Percentiles rank a stretch among this genome's conserved stretches.
Conservation (phyloP, 768 basidiomycete species). For the Termitomyces sp. region DNA sequence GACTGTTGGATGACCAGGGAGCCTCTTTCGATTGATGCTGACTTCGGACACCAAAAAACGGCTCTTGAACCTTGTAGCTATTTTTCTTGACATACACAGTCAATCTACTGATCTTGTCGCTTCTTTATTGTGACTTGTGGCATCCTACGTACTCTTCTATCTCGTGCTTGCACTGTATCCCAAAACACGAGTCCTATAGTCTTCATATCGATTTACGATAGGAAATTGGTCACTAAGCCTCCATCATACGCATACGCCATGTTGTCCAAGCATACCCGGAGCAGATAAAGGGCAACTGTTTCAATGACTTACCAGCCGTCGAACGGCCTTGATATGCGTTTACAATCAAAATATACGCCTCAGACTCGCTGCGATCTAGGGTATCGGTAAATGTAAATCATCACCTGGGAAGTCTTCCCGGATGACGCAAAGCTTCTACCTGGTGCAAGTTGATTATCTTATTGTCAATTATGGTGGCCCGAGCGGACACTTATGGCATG, state of each 20-base stretch:
- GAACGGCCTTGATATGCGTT: neutral
- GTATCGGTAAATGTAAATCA: too few species aligned
- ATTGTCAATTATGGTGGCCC: too few species aligned
- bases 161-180: neutral
- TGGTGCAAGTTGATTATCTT: neutral
- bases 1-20: neutral
- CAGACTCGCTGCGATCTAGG: neutral
- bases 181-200: too few species aligned
- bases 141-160: neutral
- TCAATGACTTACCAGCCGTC: too few species aligned
- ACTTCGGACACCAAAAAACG: too few species aligned
- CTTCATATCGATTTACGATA: neutral
- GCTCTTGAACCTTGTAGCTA: neutral
- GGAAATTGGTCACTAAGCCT: neutral
- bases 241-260: neutral
- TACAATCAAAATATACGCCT: neutral
- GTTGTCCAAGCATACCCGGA: too few species aligned
- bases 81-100: neutral
- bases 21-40: neutral
- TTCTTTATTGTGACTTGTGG: neutral
- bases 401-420: neutral
- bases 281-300: neutral
- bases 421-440: neutral
- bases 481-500: too few species aligned
- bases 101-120: neutral